Evolutionary conservation across 176 grass and related monocot species (phyloP), one percentile per base, ranked within the genome.

Genomic region (Oryza longistaminata): DNA sequence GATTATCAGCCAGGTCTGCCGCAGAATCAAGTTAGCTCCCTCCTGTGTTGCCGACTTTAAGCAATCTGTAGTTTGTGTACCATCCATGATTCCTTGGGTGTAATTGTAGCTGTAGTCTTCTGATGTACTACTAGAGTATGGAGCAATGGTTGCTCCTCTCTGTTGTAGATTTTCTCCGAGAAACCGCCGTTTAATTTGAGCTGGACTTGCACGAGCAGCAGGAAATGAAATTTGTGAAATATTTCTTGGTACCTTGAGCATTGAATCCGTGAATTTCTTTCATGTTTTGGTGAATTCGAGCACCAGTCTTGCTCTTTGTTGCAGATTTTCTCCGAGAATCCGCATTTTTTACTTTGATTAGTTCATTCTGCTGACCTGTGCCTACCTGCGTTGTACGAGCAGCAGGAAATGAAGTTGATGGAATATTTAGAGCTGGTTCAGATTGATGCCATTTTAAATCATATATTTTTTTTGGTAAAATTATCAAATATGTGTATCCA

Each of bases 1-100:
- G 70, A 15, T 26, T 29, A 74, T 7, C 44, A 5, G 44, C 45
- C 14, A 74, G 24, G 24, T 16, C 42, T 74, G 42, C 8, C 1
- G 11, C 35, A 35, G 71, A 75, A 77, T n/a, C 21, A 26, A 75
- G 78, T 61, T 87, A 68, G 12, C 68, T 68, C 62, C n/a, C 3
- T 45, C 12, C 45, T 77, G 35, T 61, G 29, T 64, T 82, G 49
- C 48, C 29, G 12, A 82, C 40, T 87, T 53, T 11, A 22, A 60
- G 86, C 5, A 50, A 35, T 77, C 24, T 29, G 66, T 40, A 46
- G 66, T 44, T 26, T 5, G 9, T 43, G 52, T 7, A 7, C 37
- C n/a, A n/a, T 70, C 39, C 1, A 35, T 70, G 55, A 74, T 31
- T 64, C 12, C n/a, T 21, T 69, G 2, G 10, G 67, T 45, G 16